These are phyloP conservation scores for Diaporthe citrichinensis DNA, from an alignment of 2,329 filamentous ascomycete genomes.

Conservation along the genomic window DNA sequence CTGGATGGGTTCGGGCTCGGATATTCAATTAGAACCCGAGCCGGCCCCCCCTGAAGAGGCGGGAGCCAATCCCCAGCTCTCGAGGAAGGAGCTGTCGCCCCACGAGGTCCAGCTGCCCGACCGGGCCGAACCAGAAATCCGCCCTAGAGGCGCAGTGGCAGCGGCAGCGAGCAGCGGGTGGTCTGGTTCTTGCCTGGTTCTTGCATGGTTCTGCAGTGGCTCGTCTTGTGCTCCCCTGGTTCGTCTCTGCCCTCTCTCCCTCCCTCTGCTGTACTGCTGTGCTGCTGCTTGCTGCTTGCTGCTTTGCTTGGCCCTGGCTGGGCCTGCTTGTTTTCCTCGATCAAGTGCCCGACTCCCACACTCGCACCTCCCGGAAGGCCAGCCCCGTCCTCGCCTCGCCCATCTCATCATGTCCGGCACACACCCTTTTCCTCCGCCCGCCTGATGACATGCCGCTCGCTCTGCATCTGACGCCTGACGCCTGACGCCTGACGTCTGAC, in stretches of 20 bases:
- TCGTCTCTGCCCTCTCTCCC: not conserved
- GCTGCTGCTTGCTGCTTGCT: not conserved
- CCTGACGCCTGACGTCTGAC: conserved; percentile 7
- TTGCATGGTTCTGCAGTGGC: not conserved
- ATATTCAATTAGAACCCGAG: conserved; percentile 30
- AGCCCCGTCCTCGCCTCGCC: not conserved
- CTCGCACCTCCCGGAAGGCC: not conserved
- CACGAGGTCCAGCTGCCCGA: conserved; percentile 31
- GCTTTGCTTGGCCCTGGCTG: not conserved
- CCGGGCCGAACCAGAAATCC: conserved; percentile 31
- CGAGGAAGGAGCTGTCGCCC: not conserved
- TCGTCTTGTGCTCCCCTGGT: not conserved
- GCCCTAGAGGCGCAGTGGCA: conserved; percentile 6
- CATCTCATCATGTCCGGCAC: conserved; percentile 15
- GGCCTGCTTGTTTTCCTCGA: not conserved
- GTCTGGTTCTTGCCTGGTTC: conserved; percentile 14
- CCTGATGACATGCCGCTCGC: conserved; percentile 25
- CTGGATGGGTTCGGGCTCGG: conserved; percentile 17
- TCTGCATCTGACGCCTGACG: conserved; percentile 11
- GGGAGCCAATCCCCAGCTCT: not conserved
- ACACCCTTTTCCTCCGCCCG: not conserved
- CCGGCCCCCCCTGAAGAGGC: conserved; percentile 1
- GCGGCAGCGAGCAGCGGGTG: not conserved
- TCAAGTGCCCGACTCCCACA: conserved; percentile 12
- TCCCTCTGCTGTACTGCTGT: not conserved